Evolutionary conservation across 2,329 filamentous ascomycete species (phyloP).

Genomic region (Cordyceps tenuipes): DNA sequence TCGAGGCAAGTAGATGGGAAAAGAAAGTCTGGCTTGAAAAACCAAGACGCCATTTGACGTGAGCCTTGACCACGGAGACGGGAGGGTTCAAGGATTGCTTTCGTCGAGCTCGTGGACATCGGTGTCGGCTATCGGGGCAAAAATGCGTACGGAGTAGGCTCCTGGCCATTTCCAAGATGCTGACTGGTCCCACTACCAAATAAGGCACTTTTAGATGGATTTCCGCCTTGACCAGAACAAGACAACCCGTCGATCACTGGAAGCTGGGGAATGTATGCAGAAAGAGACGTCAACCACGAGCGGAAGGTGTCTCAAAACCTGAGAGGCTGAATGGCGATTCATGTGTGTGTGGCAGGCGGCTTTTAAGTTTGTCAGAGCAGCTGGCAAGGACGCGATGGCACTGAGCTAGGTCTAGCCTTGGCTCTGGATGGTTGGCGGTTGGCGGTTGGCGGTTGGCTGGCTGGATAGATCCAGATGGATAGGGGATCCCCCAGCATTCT

Average conservation of each 20-base stretch:
- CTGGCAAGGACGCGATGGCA: neutral
- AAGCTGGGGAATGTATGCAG: neutral
- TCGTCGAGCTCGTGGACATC: neutral
- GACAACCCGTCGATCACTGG: neutral
- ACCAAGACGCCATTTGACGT: neutral
- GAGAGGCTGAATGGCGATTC: neutral
- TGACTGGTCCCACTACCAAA: neutral
- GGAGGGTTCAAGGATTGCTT: neutral
- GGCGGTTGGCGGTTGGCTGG: neutral
- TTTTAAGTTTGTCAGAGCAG: neutral
- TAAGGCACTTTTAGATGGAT: no score
- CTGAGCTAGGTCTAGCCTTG: conserved; percentile 1
- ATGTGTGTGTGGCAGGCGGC: neutral
- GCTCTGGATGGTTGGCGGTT: neutral
- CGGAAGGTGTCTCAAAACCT: neutral
- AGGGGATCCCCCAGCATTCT: neutral
- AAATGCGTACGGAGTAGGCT: no score
- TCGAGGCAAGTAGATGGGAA: neutral
- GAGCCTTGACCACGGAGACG: neutral
- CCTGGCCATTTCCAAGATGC: neutral
- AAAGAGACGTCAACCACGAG: neutral
- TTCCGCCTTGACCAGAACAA: no score
- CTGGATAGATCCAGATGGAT: conserved; percentile 1
- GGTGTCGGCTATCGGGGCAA: neutral
- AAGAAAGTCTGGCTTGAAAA: neutral